Evolutionary conservation across 169 alveolate species (phyloP).

Genomic region (Hammondia hammondi): DNA sequence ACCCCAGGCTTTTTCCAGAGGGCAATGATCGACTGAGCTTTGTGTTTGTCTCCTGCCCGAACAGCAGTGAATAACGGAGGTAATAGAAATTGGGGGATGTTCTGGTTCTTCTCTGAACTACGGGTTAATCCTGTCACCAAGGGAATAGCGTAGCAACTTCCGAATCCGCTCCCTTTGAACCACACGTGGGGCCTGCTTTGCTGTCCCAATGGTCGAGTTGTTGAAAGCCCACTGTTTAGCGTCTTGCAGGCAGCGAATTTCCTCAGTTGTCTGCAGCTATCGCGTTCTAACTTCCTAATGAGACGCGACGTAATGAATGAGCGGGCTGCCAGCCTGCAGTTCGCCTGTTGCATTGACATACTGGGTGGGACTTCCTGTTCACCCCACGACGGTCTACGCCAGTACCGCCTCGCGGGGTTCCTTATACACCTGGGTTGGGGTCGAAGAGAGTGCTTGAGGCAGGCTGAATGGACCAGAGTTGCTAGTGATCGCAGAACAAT

Average conservation of each 20-base stretch:
- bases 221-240: no score
- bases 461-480: no score
- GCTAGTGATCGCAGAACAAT: no score
- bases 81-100: slow-evolving; percentile 15
- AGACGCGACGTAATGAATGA: background rate
- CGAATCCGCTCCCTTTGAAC: background rate
- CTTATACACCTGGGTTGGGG: no score
- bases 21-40: slow-evolving; percentile 15
- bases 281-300: background rate
- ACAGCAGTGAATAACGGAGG: slow-evolving; percentile 23
- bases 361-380: no score
- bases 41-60: slow-evolving; percentile 18
- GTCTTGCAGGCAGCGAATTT: background rate
- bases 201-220: background rate
- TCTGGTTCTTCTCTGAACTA: background rate
- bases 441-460: no score
- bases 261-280: background rate
- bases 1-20: slow-evolving; percentile 40
- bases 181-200: background rate
- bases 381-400: no score
- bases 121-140: background rate
- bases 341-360: no score
- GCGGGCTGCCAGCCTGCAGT: background rate
- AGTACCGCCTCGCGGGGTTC: no score
- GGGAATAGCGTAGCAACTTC: background rate